Evolutionary conservation across 2,329 filamentous ascomycete species (phyloP), one percentile per base, ranked within the genome.

Genomic region (Fusarium metavorans): DNA sequence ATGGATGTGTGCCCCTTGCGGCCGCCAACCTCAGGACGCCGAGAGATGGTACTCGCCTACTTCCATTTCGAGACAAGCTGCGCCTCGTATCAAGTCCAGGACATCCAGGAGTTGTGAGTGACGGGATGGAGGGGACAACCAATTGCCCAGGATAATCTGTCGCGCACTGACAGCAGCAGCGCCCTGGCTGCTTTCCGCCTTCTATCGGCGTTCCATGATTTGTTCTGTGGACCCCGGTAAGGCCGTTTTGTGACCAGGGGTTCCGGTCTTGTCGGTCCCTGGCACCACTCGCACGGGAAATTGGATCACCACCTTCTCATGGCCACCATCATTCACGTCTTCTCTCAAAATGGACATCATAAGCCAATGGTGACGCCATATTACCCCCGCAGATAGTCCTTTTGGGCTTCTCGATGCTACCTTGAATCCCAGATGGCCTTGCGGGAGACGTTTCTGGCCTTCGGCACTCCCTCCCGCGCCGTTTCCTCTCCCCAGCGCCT

Each of bases 11-110:
- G 68, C 56, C 68, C 67, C 69, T 66, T 78, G 74, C 77, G 77
- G 74, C 77, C 77, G 77, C 68, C 67, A 76, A 73, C 67, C 69
- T 76, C 75, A 78, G 75, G 75, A 77, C 64, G 70, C 70, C 68
- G 58, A 71, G 67, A 71, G 61, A 52, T 52, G 45, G 23, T 56
- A 63, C 67, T 70, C 64, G 54, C 48, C 59, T 65, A 60, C 62
- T 78, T 70, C 76, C 73, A 54, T 60, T 77, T 76, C 58, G 64
- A 78, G 73, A 68, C 50, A 68, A 54, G 64, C 41, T 66, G 70
- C 67, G 67, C 65, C 74, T 75, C 62, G 59, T 64, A 70, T 75
- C 70, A 73, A 56, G 71, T 68, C 63, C 61, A 63, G 66, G 73
- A 73, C 34, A 37, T 39, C 54, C 34, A 39, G 54, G 54, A 63